Base-by-base conservation (phyloP, 1,284 basidiomycete genomes). In the Ganoderma lucidum region DNA sequence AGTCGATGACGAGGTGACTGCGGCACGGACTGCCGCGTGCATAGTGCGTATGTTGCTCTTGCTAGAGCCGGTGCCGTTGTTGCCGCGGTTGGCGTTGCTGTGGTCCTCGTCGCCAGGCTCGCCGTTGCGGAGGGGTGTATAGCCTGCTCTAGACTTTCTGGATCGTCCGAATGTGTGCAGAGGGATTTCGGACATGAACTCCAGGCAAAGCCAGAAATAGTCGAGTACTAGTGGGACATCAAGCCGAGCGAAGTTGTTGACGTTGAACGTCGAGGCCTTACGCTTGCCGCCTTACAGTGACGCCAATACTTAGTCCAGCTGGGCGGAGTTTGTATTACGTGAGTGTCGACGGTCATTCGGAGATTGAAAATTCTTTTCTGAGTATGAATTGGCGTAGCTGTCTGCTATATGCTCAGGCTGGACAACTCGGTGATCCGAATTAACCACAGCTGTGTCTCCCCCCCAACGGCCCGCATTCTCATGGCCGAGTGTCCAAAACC, bases 171-270 rank as follows among this genome's bases (percentile, higher is more conserved):
- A 81, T 75, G 84, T 83, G 75, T 84, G 88, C 70, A 93, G 82
- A 61, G 89, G 90, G 80, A 93, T 93, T 83, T 92, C 91, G 80
- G 90, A 87, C 89, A 90, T 91, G 72, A 70, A 70, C 66, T 62
- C 53, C 59, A 41, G 64, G 48, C 63, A 17, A 44, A 30, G 58
- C 71, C 64, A 69, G 66, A 69, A 61, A 68, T 62, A 58, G 55
- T 65, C 67, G 48, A 67, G 62, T 35, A 45, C 65, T 59, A 72
- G 55, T 59, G 45, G 60, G 64, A 62, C 71, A 72, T 72, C 51
- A 68, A 64, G 58, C 28, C 30, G 41, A 56, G 44, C 14, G 28
- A 32, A 48, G 45, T 23, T n/a, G 23, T 23, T 23, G 23, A 23
- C 23, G 23, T 23, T 23, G 23, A 23, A 23, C 23, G 23, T 23